phyloP scores from a whole-genome alignment of 441 rosid species.

The Erodium moschatum region DNA sequence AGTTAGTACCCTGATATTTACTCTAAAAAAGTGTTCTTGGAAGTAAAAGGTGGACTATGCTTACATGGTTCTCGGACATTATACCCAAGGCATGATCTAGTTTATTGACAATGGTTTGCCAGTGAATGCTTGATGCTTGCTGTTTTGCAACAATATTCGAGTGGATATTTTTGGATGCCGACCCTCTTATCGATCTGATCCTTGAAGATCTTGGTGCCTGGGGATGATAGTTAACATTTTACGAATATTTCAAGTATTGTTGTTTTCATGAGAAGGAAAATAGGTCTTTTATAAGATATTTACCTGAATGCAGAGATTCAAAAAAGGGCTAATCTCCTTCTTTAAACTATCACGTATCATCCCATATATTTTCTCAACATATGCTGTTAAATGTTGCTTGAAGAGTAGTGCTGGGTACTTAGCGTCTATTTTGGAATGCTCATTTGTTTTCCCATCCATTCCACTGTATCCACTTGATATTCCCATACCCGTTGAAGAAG shows the following conservation, averaged over 20 bases:
- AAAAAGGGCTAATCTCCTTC: constrained; percentile 55
- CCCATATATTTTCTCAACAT: constrained; percentile 63
- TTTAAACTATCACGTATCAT: constrained; percentile 53
- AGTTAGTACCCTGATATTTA: constrained; percentile 19
- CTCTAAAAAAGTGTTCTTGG: background rate
- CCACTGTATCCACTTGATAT: constrained; percentile 47
- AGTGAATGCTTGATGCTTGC: constrained; percentile 47
- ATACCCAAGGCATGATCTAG: constrained; percentile 39
- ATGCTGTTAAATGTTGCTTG: constrained; percentile 71
- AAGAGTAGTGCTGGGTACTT: constrained; percentile 70
- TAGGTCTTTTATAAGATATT: constrained; percentile 11
- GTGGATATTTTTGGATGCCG: constrained; percentile 36
- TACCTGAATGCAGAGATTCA: constrained; percentile 62
- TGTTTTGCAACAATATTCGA: constrained; percentile 37
- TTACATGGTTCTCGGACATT: constrained; percentile 43
- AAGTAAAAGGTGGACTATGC: constrained; percentile 17
- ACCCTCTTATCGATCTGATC: constrained; percentile 34
- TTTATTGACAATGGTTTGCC: constrained; percentile 52
- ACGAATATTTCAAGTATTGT: background rate
- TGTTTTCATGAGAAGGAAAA: background rate
- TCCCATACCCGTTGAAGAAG: constrained; percentile 41
- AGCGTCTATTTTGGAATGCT: constrained; percentile 51
- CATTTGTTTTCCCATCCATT: constrained; percentile 37
- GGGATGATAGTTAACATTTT: constrained; percentile 19
- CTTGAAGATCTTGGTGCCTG: constrained; percentile 52